Conservation (phyloP, 225 moss, liverwort and hornwort genomes). For the Asterella californica region DNA sequence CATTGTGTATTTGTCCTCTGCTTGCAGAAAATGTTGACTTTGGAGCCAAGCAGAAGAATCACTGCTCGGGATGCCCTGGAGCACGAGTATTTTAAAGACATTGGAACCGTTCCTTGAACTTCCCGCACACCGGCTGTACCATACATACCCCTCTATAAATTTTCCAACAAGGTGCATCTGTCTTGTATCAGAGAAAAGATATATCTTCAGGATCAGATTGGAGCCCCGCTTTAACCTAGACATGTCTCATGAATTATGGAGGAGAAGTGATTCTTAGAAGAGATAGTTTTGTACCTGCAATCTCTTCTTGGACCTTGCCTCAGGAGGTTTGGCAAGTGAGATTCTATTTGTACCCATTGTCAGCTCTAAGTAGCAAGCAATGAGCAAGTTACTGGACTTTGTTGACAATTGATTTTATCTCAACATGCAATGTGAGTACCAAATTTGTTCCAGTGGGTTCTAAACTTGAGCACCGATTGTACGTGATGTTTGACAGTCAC, state of each 20-base stretch:
- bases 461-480: background rate
- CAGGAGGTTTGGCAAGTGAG: slow-evolving; percentile 7
- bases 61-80: slow-evolving; percentile 84
- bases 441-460: background rate
- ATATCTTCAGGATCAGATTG: slow-evolving; percentile 13
- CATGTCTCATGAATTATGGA: background rate
- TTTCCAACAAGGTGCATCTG: slow-evolving; percentile 30
- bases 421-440: slow-evolving; percentile 27
- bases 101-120: slow-evolving; percentile 73
- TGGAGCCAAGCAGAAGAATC: slow-evolving; percentile 85
- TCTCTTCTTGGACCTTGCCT: slow-evolving; percentile 29
- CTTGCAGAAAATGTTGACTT: slow-evolving; percentile 83
- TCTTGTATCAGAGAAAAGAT: slow-evolving; percentile 2
- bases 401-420: slow-evolving; percentile 13
- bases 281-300: slow-evolving; percentile 36
- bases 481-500: background rate
- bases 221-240: slow-evolving; percentile 1
- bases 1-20: slow-evolving; percentile 4
- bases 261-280: slow-evolving; percentile 15
- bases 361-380: background rate
- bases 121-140: slow-evolving; percentile 24
- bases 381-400: background rate
- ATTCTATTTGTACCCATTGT: slow-evolving; percentile 18
- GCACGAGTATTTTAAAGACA: slow-evolving; percentile 94
- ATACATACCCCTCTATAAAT: slow-evolving; percentile 19